Evolutionary conservation across 306 rosid species (phyloP).

Genomic region (Castanea sativa): DNA sequence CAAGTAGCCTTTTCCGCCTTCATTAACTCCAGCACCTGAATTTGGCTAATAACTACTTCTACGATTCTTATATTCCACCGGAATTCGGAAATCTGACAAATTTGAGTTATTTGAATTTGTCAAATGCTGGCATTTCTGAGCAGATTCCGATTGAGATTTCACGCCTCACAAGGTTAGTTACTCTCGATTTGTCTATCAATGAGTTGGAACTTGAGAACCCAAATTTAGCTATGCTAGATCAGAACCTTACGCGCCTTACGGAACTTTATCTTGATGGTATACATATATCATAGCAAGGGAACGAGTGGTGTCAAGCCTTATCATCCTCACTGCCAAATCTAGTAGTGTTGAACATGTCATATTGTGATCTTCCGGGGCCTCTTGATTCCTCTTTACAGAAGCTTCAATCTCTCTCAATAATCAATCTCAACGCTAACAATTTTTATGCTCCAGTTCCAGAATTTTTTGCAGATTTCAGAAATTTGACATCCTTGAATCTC

Average conservation of each 20-base stretch:
- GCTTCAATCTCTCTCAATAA: conserved; percentile 17
- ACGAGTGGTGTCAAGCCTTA: conserved; percentile 40
- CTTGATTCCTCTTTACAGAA: conserved; percentile 9
- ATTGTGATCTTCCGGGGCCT: conserved; percentile 30
- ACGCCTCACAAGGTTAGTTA: conserved; percentile 33
- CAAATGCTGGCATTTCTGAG: conserved; percentile 27
- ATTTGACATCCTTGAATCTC: conserved; percentile 12
- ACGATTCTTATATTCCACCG: background rate
- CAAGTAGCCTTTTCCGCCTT: background rate
- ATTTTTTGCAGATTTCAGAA: conserved; percentile 20
- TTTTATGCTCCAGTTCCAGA: conserved; percentile 26
- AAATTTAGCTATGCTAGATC: background rate
- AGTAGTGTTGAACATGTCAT: conserved; percentile 14
- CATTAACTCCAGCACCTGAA: background rate
- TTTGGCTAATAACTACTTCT: background rate
- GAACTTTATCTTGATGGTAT: conserved; percentile 46
- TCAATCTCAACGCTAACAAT: conserved; percentile 18
- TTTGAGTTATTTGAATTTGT: conserved; percentile 29
- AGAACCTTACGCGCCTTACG: conserved; percentile 28
- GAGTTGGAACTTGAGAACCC: conserved; percentile 19
- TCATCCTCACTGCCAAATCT: conserved; percentile 4
- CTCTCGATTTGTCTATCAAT: conserved; percentile 28
- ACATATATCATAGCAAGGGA: conserved; percentile 23
- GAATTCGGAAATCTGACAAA: conserved; percentile 23
- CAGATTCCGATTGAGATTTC: conserved; percentile 44